A percentile compares a stretch with the other conserved stretches of the same genome.
Evolutionary conservation across 2,329 filamentous ascomycete genomes (phyloP).

Genomic region (Drechslerella coelobrocha): DNA sequence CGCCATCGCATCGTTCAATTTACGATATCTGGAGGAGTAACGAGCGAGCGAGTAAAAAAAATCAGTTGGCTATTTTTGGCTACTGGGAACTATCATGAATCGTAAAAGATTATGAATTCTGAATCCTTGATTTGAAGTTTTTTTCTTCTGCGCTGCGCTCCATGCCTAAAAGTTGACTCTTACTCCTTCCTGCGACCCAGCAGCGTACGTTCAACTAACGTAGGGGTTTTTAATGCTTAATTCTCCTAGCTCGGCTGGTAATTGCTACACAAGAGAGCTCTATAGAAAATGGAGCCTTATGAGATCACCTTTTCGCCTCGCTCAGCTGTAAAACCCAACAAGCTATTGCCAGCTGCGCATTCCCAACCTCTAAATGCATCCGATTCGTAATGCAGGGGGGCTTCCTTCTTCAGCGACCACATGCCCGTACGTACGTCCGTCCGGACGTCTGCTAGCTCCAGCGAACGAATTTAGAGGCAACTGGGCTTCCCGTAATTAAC

Average conservation of each 20-base stretch:
- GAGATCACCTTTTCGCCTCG: conserved; percentile 26
- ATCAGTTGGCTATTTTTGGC: conserved; percentile 46
- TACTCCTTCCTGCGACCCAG: conserved; percentile 12
- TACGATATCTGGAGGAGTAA: conserved; percentile 35
- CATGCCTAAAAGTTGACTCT: conserved; percentile 15
- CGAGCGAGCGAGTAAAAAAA: conserved; percentile 1
- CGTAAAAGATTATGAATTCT: conserved; percentile 26
- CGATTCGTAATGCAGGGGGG: conserved; percentile 37
- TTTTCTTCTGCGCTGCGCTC: conserved; percentile 24
- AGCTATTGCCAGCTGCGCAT: conserved; percentile 16
- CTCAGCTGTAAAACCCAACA: background rate
- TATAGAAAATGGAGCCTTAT: conserved; percentile 13
- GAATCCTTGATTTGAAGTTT: conserved; percentile 36
- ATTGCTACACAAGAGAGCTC: background rate
- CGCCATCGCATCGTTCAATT: conserved; percentile 48
- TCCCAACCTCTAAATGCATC: conserved; percentile 26
- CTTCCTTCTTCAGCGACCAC: background rate
- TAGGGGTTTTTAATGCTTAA: background rate
- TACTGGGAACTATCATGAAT: conserved; percentile 27
- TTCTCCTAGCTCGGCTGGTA: conserved; percentile 3
- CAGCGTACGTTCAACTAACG: background rate
- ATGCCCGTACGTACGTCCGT: no score
- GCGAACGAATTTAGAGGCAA: background rate
- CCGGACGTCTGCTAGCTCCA: background rate
- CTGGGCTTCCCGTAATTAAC: background rate